These are phyloP conservation scores for Sequoiadendron giganteum DNA, from an alignment of 75 land plant genomes.

Conservation along the genomic window DNA sequence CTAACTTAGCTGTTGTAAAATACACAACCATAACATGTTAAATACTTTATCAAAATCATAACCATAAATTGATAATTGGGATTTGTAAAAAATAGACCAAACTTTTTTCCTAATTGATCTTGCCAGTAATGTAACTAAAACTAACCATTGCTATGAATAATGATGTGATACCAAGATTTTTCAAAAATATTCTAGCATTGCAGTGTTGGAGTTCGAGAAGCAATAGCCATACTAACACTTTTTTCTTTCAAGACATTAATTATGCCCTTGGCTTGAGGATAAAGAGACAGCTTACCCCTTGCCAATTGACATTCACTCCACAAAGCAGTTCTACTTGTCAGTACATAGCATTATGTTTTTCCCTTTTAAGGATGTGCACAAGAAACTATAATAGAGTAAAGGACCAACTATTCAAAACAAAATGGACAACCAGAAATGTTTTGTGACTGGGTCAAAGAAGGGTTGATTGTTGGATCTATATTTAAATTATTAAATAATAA, in stretches of 20 bases:
- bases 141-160: conserved; percentile 81
- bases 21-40: too few species aligned
- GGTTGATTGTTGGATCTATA: too few species aligned
- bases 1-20: too few species aligned
- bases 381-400: too few species aligned
- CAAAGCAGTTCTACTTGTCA: conserved; percentile 1
- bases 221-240: conserved; percentile 82
- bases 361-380: neutral
- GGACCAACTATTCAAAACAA: too few species aligned
- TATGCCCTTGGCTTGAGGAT: conserved; percentile 86
- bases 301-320: conserved; percentile 79
- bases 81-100: too few species aligned
- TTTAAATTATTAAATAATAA: too few species aligned
- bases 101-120: too few species aligned
- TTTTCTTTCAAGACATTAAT: conserved; percentile 81
- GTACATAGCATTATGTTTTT: neutral
- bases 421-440: too few species aligned
- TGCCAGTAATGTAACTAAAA: neutral
- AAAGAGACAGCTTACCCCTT: conserved; percentile 77
- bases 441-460: too few species aligned
- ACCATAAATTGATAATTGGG: too few species aligned
- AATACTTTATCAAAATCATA: too few species aligned
- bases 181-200: conserved; percentile 80
- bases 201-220: conserved; percentile 96
- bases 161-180: conserved; percentile 65